Conservation (phyloP, 768 basidiomycete species). For the Leccinum boreale region DNA sequence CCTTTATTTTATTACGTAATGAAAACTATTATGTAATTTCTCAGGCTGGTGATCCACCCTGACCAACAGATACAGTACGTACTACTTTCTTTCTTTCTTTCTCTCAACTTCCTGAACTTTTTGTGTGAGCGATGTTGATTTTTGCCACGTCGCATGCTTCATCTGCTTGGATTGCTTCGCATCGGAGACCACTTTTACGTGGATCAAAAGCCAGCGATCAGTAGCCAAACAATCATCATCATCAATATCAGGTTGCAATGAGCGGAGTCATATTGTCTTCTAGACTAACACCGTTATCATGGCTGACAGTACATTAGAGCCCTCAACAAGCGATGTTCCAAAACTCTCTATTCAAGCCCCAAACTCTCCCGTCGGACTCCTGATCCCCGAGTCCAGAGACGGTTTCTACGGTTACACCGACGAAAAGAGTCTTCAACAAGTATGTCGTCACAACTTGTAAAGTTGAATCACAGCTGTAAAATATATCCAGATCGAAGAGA, state of each 20-base stretch:
- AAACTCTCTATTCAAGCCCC: background rate
- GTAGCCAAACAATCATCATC: slow-evolving; percentile 14
- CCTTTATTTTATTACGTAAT: slow-evolving; percentile 6
- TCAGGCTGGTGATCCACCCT: background rate
- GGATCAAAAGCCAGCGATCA: background rate
- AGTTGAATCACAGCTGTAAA: slow-evolving; percentile 1
- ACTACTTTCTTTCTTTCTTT: no score
- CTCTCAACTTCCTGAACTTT: background rate
- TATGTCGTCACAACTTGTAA: slow-evolving; percentile 36
- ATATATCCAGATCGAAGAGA: slow-evolving; percentile 65
- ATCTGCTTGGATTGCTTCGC: background rate
- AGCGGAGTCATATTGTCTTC: background rate
- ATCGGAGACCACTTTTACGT: background rate
- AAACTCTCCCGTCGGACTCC: slow-evolving; percentile 25
- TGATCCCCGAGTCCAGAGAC: slow-evolving; percentile 53
- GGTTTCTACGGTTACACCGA: slow-evolving; percentile 80
- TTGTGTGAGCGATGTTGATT: background rate
- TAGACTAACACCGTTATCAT: slow-evolving; percentile 15
- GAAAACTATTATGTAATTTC: background rate
- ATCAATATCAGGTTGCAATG: slow-evolving; percentile 2
- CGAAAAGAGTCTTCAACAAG: slow-evolving; percentile 73
- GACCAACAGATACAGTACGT: no score
- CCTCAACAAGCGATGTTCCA: slow-evolving; percentile 1
- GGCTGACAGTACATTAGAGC: slow-evolving; percentile 4
- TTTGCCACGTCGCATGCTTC: background rate